These are phyloP conservation scores for Acrocalymma vagum DNA, from an alignment of 2,329 filamentous ascomycete genomes.

Conservation along the genomic window DNA sequence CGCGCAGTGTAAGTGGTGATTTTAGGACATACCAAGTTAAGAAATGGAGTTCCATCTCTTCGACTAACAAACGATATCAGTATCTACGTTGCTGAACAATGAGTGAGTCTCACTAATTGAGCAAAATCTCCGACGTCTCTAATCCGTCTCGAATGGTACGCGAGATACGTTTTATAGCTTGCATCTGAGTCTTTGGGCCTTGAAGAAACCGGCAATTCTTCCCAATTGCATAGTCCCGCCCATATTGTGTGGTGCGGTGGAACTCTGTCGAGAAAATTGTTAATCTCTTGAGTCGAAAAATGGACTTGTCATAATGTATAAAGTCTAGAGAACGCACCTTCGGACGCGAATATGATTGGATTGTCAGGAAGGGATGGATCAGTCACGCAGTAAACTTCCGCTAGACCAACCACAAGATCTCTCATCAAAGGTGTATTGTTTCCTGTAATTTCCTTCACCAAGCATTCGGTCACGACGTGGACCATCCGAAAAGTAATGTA, in stretches of 20 bases:
- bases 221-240: conserved; percentile 74
- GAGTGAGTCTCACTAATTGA: conserved; percentile 67
- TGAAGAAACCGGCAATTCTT: conserved; percentile 80
- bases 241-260: conserved; percentile 75
- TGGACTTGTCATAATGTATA: neutral
- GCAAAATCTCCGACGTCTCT: conserved; percentile 74
- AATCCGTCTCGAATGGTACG: conserved; percentile 67
- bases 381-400: conserved; percentile 77
- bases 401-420: conserved; percentile 73
- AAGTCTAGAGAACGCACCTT: conserved; percentile 58
- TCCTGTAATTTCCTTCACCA: conserved; percentile 71
- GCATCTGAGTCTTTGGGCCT: conserved; percentile 71
- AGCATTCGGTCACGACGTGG: conserved; percentile 70
- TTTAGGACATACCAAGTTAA: conserved; percentile 65
- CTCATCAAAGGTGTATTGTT: conserved; percentile 68
- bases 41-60: conserved; percentile 74
- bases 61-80: conserved; percentile 50
- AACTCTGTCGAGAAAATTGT: conserved; percentile 63
- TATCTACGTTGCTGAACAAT: neutral
- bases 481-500: conserved; percentile 74
- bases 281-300: neutral
- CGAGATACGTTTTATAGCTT: conserved; percentile 68
- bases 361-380: conserved; percentile 76
- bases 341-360: conserved; percentile 76
- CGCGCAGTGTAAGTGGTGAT: neutral